phyloP scores from a whole-genome alignment of 805 yeast species.

The Yarrowia divulgata region DNA sequence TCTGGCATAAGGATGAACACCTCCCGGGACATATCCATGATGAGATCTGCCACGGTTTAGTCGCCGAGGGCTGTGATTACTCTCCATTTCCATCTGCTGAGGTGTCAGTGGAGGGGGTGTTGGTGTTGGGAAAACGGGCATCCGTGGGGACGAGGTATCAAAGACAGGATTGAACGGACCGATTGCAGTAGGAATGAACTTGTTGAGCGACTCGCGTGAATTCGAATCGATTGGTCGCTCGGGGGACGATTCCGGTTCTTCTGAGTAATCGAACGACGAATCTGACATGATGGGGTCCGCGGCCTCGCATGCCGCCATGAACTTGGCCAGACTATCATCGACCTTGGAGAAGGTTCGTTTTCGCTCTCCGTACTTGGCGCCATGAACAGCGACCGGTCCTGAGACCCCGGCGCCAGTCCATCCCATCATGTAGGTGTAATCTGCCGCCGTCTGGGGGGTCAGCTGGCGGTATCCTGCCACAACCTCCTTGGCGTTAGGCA shows the following conservation, averaged over 20 bases:
- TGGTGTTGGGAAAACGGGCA: constrained; percentile 12
- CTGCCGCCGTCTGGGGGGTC: constrained; percentile 22
- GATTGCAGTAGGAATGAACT: constrained; percentile 4
- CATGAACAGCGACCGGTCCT: neutral
- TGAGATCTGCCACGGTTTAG: constrained; percentile 26
- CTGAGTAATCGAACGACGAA: neutral
- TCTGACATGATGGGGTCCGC: neutral
- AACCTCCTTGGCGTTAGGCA: constrained; percentile 14
- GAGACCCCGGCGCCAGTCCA: constrained; percentile 23
- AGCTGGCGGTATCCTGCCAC: constrained; percentile 25
- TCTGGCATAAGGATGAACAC: constrained; percentile 14
- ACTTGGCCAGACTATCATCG: neutral
- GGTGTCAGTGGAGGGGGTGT: constrained; percentile 8
- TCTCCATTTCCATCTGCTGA: constrained; percentile 15
- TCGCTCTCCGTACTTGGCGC: neutral
- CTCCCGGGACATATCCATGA: constrained; percentile 25
- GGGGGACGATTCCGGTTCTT: neutral
- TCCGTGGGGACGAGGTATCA: constrained; percentile 32
- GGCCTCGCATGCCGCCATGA: neutral
- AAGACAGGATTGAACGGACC: constrained; percentile 13
- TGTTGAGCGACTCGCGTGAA: neutral
- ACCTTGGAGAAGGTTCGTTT: constrained; percentile 9
- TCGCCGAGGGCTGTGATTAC: constrained; percentile 11
- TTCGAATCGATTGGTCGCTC: no score
- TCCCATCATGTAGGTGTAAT: constrained; percentile 32